phyloP scores from a whole-genome alignment of 192 early-diverging fungal species.

The Entomortierella beljakovae region DNA sequence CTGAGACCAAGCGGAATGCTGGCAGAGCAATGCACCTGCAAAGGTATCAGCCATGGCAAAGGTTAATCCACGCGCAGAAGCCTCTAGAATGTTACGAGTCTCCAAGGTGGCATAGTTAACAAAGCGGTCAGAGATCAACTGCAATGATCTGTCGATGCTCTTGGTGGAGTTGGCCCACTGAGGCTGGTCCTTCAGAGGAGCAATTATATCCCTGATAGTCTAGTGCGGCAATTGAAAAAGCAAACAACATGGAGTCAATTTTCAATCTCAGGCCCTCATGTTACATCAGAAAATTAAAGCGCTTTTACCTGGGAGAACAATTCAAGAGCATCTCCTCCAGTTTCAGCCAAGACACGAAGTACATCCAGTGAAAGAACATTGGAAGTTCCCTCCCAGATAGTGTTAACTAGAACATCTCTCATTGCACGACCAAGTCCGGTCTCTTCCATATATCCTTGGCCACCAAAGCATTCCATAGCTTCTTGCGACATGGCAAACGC shows the following conservation, averaged over 20 bases:
- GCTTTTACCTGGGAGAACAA: constrained; percentile 55
- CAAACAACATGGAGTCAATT: not conserved
- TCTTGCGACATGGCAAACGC: constrained; percentile 62
- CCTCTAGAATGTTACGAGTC: constrained; percentile 49
- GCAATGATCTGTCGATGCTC: constrained; percentile 13
- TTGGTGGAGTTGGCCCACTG: constrained; percentile 23
- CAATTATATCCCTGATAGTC: constrained; percentile 34
- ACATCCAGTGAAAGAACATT: constrained; percentile 77
- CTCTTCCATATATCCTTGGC: constrained; percentile 83
- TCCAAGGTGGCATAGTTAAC: constrained; percentile 39
- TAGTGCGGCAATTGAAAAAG: constrained; percentile 2
- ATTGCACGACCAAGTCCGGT: constrained; percentile 67
- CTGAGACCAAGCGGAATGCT: constrained; percentile 60
- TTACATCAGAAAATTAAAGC: not conserved
- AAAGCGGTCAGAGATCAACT: constrained; percentile 29
- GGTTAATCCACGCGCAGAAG: constrained; percentile 59
- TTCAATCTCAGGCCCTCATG: not conserved
- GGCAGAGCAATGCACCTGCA: constrained; percentile 58
- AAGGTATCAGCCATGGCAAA: constrained; percentile 63
- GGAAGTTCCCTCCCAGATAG: constrained; percentile 84
- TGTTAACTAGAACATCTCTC: constrained; percentile 71
- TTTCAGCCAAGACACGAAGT: constrained; percentile 63
- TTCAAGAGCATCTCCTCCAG: constrained; percentile 60
- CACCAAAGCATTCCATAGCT: constrained; percentile 76
- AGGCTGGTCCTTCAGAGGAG: constrained; percentile 42